A percentile compares a stretch with the other conserved stretches of the same genome.
Conservation (phyloP, 495 filamentous ascomycete genomes). For the Penicillium crystallinum region DNA sequence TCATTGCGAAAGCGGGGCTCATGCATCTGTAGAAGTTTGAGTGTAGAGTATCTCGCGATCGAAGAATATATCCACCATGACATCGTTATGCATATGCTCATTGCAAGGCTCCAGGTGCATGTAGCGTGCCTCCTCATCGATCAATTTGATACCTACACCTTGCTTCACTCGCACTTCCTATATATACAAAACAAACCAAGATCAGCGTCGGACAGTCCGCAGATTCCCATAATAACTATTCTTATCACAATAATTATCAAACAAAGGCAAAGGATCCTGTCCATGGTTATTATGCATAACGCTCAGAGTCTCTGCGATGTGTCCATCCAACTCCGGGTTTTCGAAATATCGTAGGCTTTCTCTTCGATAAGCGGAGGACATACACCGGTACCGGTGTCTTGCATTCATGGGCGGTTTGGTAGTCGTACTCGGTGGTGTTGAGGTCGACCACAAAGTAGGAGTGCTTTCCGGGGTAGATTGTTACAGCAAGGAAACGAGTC, state of each 20-base stretch:
- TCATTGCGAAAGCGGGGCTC: too few relatives aligned
- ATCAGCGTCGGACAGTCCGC: background rate
- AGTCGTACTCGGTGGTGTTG: slow-evolving; percentile 5
- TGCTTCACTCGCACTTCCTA: too few relatives aligned
- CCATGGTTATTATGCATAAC: slow-evolving; percentile 5
- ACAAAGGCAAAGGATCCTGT: slow-evolving; percentile 3
- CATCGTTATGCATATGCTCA: too few relatives aligned
- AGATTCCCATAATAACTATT: background rate
- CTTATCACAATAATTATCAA: background rate
- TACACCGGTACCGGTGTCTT: background rate
- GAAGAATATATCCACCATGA: too few relatives aligned
- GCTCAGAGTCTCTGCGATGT: slow-evolving; percentile 1
- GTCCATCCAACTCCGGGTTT: background rate
- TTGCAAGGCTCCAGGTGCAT: too few relatives aligned
- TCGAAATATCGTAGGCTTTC: slow-evolving; percentile 1
- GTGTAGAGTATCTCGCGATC: too few relatives aligned
- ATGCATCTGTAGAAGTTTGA: too few relatives aligned
- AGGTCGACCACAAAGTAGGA: slow-evolving; percentile 7
- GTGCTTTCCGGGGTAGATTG: background rate
- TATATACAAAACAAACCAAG: background rate
- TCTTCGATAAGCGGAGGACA: slow-evolving; percentile 5
- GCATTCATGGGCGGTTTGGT: background rate
- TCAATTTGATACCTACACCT: too few relatives aligned
- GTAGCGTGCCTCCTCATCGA: too few relatives aligned
- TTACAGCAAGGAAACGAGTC: slow-evolving; percentile 1